Conservation (phyloP, 257 asterid species). For the Marsdenia floribunda region DNA sequence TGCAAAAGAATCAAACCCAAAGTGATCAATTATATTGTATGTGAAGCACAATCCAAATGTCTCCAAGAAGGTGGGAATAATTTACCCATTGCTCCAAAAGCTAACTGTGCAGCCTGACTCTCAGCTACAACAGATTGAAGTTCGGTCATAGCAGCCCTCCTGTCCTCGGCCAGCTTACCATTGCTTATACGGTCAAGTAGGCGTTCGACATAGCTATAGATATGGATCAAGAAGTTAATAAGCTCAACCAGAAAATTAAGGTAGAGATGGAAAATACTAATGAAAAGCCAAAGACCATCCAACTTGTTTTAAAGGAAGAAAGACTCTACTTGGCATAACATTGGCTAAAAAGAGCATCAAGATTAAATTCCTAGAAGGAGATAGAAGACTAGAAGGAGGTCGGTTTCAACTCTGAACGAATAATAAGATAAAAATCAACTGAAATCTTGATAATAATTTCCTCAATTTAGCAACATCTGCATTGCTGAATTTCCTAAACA, state of each 20-base stretch:
- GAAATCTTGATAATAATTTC: background rate
- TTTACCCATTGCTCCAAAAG: slow-evolving; percentile 97
- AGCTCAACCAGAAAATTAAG: background rate
- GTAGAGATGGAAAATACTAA: background rate
- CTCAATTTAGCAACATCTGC: background rate
- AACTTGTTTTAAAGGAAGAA: slow-evolving; percentile 2
- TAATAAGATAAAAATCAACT: background rate
- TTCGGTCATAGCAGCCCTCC: slow-evolving; percentile 79
- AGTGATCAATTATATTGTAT: slow-evolving; percentile 15
- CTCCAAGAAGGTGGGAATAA: slow-evolving; percentile 24
- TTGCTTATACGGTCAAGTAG: slow-evolving; percentile 94
- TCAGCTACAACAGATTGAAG: slow-evolving; percentile 89
- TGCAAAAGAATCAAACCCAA: slow-evolving; percentile 31
- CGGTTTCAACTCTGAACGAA: too few relatives aligned
- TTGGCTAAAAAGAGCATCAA: background rate
- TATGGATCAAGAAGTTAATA: slow-evolving; percentile 16
- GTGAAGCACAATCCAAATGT: background rate
- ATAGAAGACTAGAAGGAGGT: background rate
- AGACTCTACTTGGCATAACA: background rate
- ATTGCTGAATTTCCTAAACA: background rate
- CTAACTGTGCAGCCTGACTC: slow-evolving; percentile 78
- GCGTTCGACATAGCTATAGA: slow-evolving; percentile 79
- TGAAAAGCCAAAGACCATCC: background rate
- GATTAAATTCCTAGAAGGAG: background rate
- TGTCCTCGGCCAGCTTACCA: slow-evolving; percentile 82